Evolutionary conservation across 768 basidiomycete species (phyloP), one percentile per base, ranked within the genome.

Genomic region (Lepiota venenata): DNA sequence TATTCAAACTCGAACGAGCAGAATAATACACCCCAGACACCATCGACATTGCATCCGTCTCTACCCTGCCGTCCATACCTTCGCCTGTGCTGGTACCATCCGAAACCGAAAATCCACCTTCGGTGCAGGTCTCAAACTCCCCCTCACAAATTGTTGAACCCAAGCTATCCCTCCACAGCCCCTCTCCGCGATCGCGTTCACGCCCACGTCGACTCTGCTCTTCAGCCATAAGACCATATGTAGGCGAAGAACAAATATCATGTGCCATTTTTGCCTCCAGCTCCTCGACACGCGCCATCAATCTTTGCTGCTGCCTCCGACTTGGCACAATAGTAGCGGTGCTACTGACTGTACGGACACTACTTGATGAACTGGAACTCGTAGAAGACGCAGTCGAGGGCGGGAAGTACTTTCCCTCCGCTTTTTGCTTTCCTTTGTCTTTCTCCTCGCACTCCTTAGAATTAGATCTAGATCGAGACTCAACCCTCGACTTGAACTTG

Each of bases 121-220:
- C 52, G 15, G 43, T 37, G 25, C 52, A 54, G 15, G 52, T 54
- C n/a, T 54, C 44, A 47, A 47, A 54, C 7, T 32, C 38, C n/a
- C 37, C 40, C 27, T 38, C 52, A 43, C 22, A 21, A 5, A 39
- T 38, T 12, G 52, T 46, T 12, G 52, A 54, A 44, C 47, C 38
- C 14, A 46, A 39, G n/a, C 44, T 46, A 29, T 37, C 16, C 40
- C 25, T 20, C 27, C 22, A 5, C 15, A 20, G 25, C 1, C 41
- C 14, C 22, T 7, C 11, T 16, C 18, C 51, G 29, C 46, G 41
- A 10, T n/a, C 41, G 35, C 16, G 42, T 35, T 27, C 38, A 22
- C 47, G 7, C 12, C 5, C 42, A 40, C 29, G 35, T 12, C 25
- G 25, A n/a, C 25, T 25, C 25, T 25, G 3, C 5, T 25, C 25